Evolutionary conservation across 1,284 basidiomycete species (phyloP).

Genomic region (Taiwanofungus camphoratus): DNA sequence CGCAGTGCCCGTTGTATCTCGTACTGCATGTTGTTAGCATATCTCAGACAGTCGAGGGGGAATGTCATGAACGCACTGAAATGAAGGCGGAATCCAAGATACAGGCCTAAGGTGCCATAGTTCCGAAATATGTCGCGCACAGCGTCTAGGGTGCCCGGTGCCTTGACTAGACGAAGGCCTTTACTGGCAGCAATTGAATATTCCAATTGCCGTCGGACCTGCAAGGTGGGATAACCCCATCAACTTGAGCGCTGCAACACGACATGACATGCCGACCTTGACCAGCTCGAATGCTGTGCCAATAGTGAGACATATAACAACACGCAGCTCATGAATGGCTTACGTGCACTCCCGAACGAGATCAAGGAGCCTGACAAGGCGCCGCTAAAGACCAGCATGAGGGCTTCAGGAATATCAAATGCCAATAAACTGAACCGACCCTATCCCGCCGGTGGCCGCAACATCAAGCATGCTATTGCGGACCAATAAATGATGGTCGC

Average conservation of each 20-base stretch:
- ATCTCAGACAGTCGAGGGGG: too few species aligned
- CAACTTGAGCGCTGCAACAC: background rate
- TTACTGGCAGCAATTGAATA: conserved; percentile 85
- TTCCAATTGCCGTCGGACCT: conserved; percentile 90
- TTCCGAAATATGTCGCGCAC: conserved; percentile 62
- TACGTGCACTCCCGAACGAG: conserved; percentile 79
- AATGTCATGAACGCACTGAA: conserved; percentile 45
- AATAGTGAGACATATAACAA: conserved; percentile 3
- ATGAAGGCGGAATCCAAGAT: conserved; percentile 81
- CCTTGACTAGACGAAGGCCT: conserved; percentile 59
- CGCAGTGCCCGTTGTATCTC: conserved; percentile 78
- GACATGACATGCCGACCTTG: conserved; percentile 55
- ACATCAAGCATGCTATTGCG: conserved; percentile 61
- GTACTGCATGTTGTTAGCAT: conserved; percentile 41
- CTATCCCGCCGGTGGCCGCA: conserved; percentile 69
- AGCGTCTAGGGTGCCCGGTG: conserved; percentile 70
- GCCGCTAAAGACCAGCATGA: conserved; percentile 37
- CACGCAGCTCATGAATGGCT: conserved; percentile 31
- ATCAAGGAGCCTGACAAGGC: conserved; percentile 81
- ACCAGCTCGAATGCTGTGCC: conserved; percentile 86
- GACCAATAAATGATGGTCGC: conserved; percentile 52
- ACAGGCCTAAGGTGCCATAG: conserved; percentile 70
- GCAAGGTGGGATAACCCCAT: conserved; percentile 1
- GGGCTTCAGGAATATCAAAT: background rate
- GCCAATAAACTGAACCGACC: conserved; percentile 16